Evolutionary conservation across 1,284 basidiomycete genomes (phyloP).

Genomic region (Leccinum griseonigrum): DNA sequence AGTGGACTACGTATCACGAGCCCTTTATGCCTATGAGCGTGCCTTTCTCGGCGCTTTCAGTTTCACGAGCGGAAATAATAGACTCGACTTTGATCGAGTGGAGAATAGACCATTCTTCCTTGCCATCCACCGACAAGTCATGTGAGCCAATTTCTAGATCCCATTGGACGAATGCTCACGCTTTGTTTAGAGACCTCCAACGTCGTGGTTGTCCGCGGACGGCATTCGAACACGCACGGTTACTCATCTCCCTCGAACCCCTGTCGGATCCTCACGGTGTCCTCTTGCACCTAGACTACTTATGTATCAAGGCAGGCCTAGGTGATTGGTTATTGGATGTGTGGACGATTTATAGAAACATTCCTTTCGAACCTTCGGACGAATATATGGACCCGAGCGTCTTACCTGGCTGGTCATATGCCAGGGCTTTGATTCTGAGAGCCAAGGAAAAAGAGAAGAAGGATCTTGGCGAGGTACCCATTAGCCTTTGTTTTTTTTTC

Average conservation of each 20-base stretch:
- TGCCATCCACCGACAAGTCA: slow-evolving; percentile 74
- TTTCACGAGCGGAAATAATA: slow-evolving; percentile 73
- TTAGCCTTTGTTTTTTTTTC: background rate
- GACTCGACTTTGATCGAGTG: slow-evolving; percentile 83
- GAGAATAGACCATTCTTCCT: slow-evolving; percentile 87
- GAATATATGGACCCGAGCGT: slow-evolving; percentile 52
- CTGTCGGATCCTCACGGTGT: slow-evolving; percentile 84
- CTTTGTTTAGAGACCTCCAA: slow-evolving; percentile 63
- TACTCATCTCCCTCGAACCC: slow-evolving; percentile 81
- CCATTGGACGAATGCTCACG: slow-evolving; percentile 8
- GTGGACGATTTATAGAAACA: slow-evolving; percentile 40
- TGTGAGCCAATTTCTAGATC: slow-evolving; percentile 43
- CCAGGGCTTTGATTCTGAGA: slow-evolving; percentile 70
- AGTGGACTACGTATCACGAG: slow-evolving; percentile 82
- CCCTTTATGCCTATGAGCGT: slow-evolving; percentile 87
- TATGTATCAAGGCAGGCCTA: slow-evolving; percentile 81
- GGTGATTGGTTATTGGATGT: slow-evolving; percentile 75
- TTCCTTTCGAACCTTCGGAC: slow-evolving; percentile 12
- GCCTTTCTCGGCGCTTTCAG: slow-evolving; percentile 83
- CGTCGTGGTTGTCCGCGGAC: slow-evolving; percentile 87
- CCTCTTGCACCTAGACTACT: slow-evolving; percentile 79
- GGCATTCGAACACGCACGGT: slow-evolving; percentile 83
- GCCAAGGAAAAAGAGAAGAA: slow-evolving; percentile 53
- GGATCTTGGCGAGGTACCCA: slow-evolving; percentile 41
- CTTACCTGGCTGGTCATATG: slow-evolving; percentile 81